Evolutionary conservation across 139 green algal species (phyloP).

Genomic region (Ostreobium quekettii): DNA sequence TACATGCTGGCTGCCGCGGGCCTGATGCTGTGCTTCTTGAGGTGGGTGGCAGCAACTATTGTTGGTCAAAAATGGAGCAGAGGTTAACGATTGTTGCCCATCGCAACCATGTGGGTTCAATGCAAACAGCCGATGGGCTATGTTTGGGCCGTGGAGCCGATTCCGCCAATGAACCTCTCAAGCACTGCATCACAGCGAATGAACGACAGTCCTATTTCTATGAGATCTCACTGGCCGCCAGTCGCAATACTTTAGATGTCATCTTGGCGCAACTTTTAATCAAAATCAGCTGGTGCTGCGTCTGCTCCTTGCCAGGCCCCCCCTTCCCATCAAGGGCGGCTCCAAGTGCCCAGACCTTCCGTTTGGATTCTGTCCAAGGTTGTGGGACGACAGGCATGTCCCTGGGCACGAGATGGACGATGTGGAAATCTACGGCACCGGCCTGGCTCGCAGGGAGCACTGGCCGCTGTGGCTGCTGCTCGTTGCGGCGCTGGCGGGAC

Average conservation of each 20-base stretch:
- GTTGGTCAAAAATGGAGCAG: neutral
- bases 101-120: no score
- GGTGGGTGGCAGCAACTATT: no score
- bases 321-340: conserved; percentile 65
- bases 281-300: no score
- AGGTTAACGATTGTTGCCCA: conserved; percentile 29
- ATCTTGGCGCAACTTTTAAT: no score
- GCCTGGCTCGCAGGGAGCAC: conserved; percentile 48
- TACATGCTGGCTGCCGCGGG: conserved; percentile 29
- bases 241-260: no score
- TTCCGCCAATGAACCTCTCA: no score
- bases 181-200: no score
- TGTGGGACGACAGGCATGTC: conserved; percentile 84
- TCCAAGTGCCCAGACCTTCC: conserved; percentile 68
- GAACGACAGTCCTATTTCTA: no score
- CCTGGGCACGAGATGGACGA: conserved; percentile 76
- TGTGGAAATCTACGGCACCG: conserved; percentile 64
- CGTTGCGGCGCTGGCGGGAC: conserved; percentile 16
- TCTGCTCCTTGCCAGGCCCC: no score
- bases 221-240: no score
- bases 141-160: no score
- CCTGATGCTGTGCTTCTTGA: conserved; percentile 36
- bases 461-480: conserved; percentile 84
- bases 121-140: no score
- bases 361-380: conserved; percentile 66